Evolutionary conservation across 2,329 filamentous ascomycete genomes (phyloP).

Genomic region (Aureobasidium sp.): DNA sequence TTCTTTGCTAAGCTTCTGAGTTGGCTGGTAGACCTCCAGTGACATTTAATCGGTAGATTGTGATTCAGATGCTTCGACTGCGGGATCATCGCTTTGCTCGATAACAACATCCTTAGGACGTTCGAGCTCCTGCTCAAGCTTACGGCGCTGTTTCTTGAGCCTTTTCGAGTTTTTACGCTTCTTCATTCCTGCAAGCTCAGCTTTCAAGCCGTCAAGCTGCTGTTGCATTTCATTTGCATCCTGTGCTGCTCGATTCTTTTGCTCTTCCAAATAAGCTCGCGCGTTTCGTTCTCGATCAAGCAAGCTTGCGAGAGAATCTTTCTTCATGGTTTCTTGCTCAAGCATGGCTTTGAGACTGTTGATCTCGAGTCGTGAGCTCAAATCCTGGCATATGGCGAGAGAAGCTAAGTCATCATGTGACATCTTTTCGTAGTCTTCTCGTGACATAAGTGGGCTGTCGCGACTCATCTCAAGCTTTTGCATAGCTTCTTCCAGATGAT

Average conservation of each 20-base stretch:
- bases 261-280: neutral
- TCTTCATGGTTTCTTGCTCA: neutral
- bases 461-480: neutral
- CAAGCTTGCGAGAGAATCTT: neutral
- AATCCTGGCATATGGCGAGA: neutral
- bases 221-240: neutral
- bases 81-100: too few species aligned
- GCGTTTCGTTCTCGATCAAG: neutral
- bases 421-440: neutral
- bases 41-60: too few species aligned
- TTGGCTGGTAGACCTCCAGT: too few species aligned
- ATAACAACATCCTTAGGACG: too few species aligned
- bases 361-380: neutral
- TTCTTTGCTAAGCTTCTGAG: too few species aligned
- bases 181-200: neutral
- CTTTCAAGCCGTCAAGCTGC: neutral
- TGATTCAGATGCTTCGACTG: too few species aligned
- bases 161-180: neutral
- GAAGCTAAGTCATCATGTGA: neutral
- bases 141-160: neutral
- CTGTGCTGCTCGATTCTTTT: neutral
- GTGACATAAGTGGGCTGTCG: neutral
- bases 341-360: neutral
- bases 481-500: neutral
- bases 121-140: too few species aligned